phyloP scores from a whole-genome alignment of 2,329 filamentous ascomycete genomes.

The Davidsoniella australis region DNA sequence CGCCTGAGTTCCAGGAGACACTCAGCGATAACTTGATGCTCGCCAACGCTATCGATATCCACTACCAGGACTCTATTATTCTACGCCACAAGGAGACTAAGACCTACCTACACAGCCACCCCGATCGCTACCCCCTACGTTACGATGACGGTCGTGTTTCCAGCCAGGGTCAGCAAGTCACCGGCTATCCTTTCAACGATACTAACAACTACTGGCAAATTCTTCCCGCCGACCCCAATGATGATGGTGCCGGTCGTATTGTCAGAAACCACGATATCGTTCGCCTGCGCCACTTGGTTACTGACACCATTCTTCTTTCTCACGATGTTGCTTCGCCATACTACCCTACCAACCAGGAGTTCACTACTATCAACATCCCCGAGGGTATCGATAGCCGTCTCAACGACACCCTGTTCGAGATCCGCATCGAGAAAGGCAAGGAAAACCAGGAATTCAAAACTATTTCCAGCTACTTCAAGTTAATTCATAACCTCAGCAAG shows the following conservation, averaged over 20 bases:
- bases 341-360: slow-evolving; percentile 96
- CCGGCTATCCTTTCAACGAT: slow-evolving; percentile 93
- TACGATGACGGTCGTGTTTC: slow-evolving; percentile 97
- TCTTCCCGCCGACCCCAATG: slow-evolving; percentile 45
- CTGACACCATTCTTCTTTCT: slow-evolving; percentile 71
- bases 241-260: slow-evolving; percentile 30
- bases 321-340: slow-evolving; percentile 95
- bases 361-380: slow-evolving; percentile 62
- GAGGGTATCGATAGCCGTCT: slow-evolving; percentile 56
- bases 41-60: slow-evolving; percentile 65
- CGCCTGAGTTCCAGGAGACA: slow-evolving; percentile 92
- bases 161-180: slow-evolving; percentile 94
- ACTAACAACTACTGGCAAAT: slow-evolving; percentile 99
- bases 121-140: slow-evolving; percentile 73
- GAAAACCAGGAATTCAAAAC: slow-evolving; percentile 70
- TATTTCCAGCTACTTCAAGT: slow-evolving; percentile 83
- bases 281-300: slow-evolving; percentile 71
- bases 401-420: slow-evolving; percentile 86
- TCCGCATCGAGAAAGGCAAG: slow-evolving; percentile 79
- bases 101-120: slow-evolving; percentile 85
- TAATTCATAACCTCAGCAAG: slow-evolving; percentile 85
- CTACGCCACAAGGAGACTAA: slow-evolving; percentile 96
- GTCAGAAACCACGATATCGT: slow-evolving; percentile 77
- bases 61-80: slow-evolving; percentile 79
- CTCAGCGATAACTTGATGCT: slow-evolving; percentile 89